A percentile compares a stretch with the other conserved stretches of the same genome.
phyloP scores from a whole-genome alignment of 1,284 basidiomycete species.

The Ceratobasidium sp. region DNA sequence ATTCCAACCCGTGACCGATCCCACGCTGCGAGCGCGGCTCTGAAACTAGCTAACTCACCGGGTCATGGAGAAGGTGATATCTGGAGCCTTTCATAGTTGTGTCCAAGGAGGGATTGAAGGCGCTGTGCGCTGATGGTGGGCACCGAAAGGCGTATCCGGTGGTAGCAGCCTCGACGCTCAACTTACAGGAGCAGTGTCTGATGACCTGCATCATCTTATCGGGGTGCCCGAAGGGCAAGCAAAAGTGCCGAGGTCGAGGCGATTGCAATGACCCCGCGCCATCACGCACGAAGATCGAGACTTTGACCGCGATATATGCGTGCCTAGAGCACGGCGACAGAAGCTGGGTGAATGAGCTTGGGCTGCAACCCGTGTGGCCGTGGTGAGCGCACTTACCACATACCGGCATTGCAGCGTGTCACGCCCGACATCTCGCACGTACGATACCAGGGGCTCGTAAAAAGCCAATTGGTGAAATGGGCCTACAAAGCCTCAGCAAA shows the following conservation, averaged over 20 bases:
- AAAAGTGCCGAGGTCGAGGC: slow-evolving; percentile 6
- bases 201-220: slow-evolving; percentile 43
- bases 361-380: too few relatives aligned
- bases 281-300: not conserved
- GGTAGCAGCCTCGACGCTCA: slow-evolving; percentile 50
- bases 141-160: slow-evolving; percentile 22
- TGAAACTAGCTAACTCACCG: not conserved
- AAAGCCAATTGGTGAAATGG: too few relatives aligned
- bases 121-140: not conserved
- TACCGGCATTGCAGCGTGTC: too few relatives aligned
- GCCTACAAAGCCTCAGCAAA: too few relatives aligned
- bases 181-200: slow-evolving; percentile 51
- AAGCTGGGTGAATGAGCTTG: too few relatives aligned
- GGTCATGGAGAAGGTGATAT: not conserved
- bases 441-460: too few relatives aligned
- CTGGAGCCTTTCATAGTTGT: not conserved
- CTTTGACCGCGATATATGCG: not conserved
- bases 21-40: not conserved
- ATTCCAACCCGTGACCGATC: slow-evolving; percentile 1
- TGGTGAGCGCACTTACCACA: too few relatives aligned
- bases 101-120: not conserved
- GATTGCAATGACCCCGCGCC: not conserved
- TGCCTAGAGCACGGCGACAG: not conserved
- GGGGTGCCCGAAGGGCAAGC: slow-evolving; percentile 30
- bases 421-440: too few relatives aligned